Conservation (phyloP, 805 yeast species). For the Candida tallmaniae region DNA sequence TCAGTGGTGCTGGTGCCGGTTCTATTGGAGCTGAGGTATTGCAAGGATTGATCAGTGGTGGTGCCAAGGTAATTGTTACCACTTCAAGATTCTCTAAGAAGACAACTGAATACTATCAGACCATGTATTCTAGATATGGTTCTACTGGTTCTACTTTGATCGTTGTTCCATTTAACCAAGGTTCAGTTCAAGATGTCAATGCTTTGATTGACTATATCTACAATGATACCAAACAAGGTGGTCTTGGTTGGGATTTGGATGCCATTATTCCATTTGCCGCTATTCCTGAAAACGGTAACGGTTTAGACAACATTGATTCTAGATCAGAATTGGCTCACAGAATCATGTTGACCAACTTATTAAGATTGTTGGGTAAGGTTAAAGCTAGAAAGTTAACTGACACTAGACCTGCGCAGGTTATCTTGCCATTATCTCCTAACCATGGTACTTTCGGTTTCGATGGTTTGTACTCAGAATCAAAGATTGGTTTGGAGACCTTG, state of each 20-base stretch:
- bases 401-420: conserved; percentile 97
- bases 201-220: conserved; percentile 83
- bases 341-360: conserved; percentile 93
- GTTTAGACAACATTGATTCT: conserved; percentile 87
- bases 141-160: conserved; percentile 86
- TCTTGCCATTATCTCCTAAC: conserved; percentile 95
- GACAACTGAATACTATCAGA: conserved; percentile 94
- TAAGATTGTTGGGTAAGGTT: conserved; percentile 88
- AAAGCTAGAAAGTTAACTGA: conserved; percentile 79
- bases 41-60: conserved; percentile 94
- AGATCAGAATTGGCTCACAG: conserved; percentile 97
- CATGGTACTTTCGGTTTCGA: conserved; percentile 99
- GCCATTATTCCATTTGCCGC: conserved; percentile 97
- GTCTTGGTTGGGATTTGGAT: conserved; percentile 97
- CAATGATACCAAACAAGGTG: conserved; percentile 76
- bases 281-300: conserved; percentile 97
- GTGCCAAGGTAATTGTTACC: conserved; percentile 95
- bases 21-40: conserved; percentile 97
- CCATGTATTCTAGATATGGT: conserved; percentile 88
- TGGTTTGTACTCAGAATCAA: conserved; percentile 97
- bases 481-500: conserved; percentile 88
- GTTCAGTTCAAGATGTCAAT: conserved; percentile 89
- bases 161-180: conserved; percentile 99
- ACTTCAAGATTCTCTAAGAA: conserved; percentile 92
- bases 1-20: conserved; percentile 99